Conservation (phyloP, 768 basidiomycete genomes). For the Jaapia argillacea region DNA sequence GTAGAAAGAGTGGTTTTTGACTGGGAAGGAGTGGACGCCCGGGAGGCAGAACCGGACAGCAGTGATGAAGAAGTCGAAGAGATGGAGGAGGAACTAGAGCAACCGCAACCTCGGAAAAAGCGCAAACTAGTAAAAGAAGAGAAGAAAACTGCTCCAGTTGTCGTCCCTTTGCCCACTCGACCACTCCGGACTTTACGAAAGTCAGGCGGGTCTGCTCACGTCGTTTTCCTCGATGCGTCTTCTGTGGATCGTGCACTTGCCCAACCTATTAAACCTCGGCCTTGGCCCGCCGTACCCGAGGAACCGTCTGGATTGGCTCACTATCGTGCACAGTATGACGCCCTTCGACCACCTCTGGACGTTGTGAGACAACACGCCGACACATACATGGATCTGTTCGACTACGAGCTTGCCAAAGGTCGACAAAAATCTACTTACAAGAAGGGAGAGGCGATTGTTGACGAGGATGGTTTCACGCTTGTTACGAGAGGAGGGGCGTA, state of each 20-base stretch:
- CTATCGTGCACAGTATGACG: conserved; percentile 52
- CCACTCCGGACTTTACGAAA: conserved; percentile 46
- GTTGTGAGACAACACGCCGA: conserved; percentile 72
- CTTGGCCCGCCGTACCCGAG: conserved; percentile 53
- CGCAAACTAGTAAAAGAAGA: conserved; percentile 17
- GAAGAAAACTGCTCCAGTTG: conserved; percentile 15
- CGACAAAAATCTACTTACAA: conserved; percentile 56
- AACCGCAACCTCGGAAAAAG: conserved; percentile 25
- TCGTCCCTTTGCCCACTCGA: conserved; percentile 49
- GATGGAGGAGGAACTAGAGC: conserved; percentile 25
- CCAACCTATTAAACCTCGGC: conserved; percentile 38
- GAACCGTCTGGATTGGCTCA: conserved; percentile 64
- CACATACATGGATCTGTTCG: conserved; percentile 65
- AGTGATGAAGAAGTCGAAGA: conserved; percentile 31
- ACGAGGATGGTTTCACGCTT: conserved; percentile 92
- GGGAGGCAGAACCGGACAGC: conserved; percentile 12
- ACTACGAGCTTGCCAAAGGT: conserved; percentile 54
- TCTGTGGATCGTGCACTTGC: conserved; percentile 61
- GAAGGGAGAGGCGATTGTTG: conserved; percentile 84
- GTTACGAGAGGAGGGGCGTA: conserved; percentile 90
- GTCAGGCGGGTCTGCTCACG: conserved; percentile 61
- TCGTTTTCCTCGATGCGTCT: conserved; percentile 61
- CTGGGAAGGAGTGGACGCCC: conserved; percentile 24
- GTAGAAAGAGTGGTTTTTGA: conserved; percentile 70
- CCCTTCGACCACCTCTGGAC: conserved; percentile 69